Base-by-base conservation (phyloP, 305 asterid species). In the Fraxinus angustifolia region DNA sequence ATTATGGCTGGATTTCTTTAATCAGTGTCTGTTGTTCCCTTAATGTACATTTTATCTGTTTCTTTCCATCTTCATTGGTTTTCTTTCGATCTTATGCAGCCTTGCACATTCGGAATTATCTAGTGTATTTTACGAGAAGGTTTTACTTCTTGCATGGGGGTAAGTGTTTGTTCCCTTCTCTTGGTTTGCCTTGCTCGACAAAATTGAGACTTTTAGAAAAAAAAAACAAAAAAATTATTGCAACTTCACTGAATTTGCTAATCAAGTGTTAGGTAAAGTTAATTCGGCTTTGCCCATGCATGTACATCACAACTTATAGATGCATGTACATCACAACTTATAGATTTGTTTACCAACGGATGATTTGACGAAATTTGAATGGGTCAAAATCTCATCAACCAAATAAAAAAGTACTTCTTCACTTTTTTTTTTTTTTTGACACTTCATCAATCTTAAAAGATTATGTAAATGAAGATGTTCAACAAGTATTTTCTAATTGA, bases 61-160 rank as follows among this genome's bases (percentile, higher is more conserved):
- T 65, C 73, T 11, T 65, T 19, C n/a, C 35, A 65, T 65, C 35
- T 14, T 38, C 19, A 14, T 5, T 40, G 75, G 33, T 28, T 68
- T 7, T 70, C 36, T 76, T 81, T 82, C 36, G 50, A 45, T 81
- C 79, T 75, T 40, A 34, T 83, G 73, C 88, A 89, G 91, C 75
- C 87, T 89, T 28, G 91, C 91, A 78, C 91, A 89, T 83, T 89
- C 91, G 14, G 90, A 87, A 82, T 56, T 89, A 77, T 87, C 89
- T 7, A 89, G 88, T 38, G 89, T 89, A 38, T 89, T 89, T 75
- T 89, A 89, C 42, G 90, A 89, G 53, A 87, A 89, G 74, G 88
- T 89, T 77, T 78, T 89, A 78, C 89, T 87, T 65, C 89, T 87
- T 36, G 85, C 90, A 10, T 83, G 84, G 87, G 89, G 90, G 90